These are phyloP conservation scores for Oidium heveae DNA, from an alignment of 2,329 filamentous ascomycete genomes.

Conservation along the genomic window DNA sequence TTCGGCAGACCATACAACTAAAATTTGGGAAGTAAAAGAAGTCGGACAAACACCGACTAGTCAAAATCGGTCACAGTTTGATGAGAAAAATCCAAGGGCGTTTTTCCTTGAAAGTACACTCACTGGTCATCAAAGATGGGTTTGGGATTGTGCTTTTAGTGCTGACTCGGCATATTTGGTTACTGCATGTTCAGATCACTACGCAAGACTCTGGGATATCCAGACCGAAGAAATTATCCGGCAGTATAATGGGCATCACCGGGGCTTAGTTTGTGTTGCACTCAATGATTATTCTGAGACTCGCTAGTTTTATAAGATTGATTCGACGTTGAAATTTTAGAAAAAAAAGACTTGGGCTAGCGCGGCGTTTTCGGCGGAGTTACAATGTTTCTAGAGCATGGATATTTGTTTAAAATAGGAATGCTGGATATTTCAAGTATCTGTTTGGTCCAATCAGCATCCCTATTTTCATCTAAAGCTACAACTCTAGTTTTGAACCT, in stretches of 20 bases:
- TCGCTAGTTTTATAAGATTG: conserved; percentile 1
- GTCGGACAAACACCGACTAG: conserved; percentile 23
- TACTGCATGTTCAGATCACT: conserved; percentile 50
- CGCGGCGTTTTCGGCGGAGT: not conserved
- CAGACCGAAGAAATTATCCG: conserved; percentile 43
- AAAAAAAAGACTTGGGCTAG: not conserved
- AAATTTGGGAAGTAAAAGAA: conserved; percentile 80
- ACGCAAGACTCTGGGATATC: conserved; percentile 48
- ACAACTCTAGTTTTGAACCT: too few relatives aligned
- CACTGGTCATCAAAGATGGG: conserved; percentile 49
- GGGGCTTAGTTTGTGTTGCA: conserved; percentile 19
- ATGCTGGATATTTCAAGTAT: too few relatives aligned
- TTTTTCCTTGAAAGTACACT: conserved; percentile 46
- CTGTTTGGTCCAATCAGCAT: too few relatives aligned
- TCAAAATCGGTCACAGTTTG: conserved; percentile 7
- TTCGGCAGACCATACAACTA: conserved; percentile 57
- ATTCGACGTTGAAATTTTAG: not conserved
- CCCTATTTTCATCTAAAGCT: too few relatives aligned
- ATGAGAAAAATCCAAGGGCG: conserved; percentile 20
- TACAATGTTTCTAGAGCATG: too few relatives aligned
- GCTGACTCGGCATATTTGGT: conserved; percentile 51
- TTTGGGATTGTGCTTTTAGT: conserved; percentile 57
- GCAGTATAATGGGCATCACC: conserved; percentile 53
- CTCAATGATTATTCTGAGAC: conserved; percentile 8
- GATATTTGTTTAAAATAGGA: too few relatives aligned